Percentiles rank a stretch among this genome's conserved stretches.
phyloP scores from a whole-genome alignment of 2,329 filamentous ascomycete species.

The Hypoxylon sp. region DNA sequence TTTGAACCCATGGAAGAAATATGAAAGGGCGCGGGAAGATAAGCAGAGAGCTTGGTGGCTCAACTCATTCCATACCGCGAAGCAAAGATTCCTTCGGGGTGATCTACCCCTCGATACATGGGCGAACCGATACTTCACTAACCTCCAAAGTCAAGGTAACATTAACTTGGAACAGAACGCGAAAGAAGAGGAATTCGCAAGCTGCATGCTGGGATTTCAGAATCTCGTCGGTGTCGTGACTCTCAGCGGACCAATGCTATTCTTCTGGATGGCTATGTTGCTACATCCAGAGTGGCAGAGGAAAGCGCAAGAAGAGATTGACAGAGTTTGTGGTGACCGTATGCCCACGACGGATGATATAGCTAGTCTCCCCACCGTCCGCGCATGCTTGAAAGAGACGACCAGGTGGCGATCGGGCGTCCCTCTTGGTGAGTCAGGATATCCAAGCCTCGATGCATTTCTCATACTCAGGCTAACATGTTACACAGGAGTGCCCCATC shows the following conservation, averaged over 20 bases:
- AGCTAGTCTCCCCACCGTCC: conserved; percentile 59
- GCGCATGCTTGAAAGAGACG: conserved; percentile 66
- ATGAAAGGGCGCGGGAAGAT: conserved; percentile 54
- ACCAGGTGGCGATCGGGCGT: conserved; percentile 66
- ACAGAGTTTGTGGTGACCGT: conserved; percentile 62
- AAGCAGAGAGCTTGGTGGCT: conserved; percentile 58
- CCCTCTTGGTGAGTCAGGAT: conserved; percentile 56
- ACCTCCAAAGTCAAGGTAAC: conserved; percentile 53
- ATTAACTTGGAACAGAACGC: conserved; percentile 50
- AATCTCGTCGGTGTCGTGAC: conserved; percentile 61
- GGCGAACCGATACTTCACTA: conserved; percentile 58
- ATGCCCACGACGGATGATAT: conserved; percentile 62
- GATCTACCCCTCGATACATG: conserved; percentile 57
- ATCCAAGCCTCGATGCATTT: too few species aligned
- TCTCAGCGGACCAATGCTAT: conserved; percentile 58
- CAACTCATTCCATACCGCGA: conserved; percentile 52
- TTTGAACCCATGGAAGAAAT: conserved; percentile 59
- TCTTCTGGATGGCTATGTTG: conserved; percentile 62
- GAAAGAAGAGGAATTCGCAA: conserved; percentile 56
- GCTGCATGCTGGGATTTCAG: conserved; percentile 61
- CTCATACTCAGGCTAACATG: too few species aligned
- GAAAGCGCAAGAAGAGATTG: conserved; percentile 65
- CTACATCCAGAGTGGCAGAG: conserved; percentile 62
- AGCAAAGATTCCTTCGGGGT: conserved; percentile 51
- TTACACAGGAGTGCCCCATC: conserved; percentile 56